Conservation (phyloP, 208 protist genomes). For the Leishmania martiniquensis region DNA sequence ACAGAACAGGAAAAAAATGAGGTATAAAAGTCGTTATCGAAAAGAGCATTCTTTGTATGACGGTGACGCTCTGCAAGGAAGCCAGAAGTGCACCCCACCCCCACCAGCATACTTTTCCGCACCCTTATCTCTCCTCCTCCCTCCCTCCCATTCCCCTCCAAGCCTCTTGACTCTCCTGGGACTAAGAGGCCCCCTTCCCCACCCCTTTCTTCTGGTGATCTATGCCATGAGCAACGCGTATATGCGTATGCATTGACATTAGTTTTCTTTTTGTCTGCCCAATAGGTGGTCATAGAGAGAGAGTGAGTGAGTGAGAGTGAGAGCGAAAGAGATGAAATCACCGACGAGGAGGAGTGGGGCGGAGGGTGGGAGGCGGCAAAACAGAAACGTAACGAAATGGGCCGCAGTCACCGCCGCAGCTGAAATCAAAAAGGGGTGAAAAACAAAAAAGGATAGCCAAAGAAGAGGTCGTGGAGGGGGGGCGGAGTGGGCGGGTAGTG, state of each 20-base stretch:
- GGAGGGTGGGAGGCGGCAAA: background rate
- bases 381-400: background rate
- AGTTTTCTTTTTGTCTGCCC: background rate
- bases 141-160: too few relatives aligned
- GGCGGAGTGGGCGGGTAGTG: too few relatives aligned
- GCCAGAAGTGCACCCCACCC: too few relatives aligned
- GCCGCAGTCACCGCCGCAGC: background rate
- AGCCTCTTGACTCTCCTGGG: background rate
- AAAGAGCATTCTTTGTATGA: background rate
- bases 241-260: background rate
- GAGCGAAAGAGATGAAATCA: background rate
- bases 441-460: background rate
- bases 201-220: background rate
- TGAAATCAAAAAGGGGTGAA: background rate
- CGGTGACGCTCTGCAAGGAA: background rate
- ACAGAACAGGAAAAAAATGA: background rate
- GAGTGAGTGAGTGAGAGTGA: too few relatives aligned
- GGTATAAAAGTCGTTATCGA: background rate
- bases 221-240: background rate
- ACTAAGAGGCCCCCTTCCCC: background rate
- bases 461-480: background rate
- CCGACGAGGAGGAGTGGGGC: background rate
- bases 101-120: background rate
- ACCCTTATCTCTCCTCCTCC: background rate
- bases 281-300: background rate